Percentiles rank a stretch among this genome's conserved stretches.
Conservation (phyloP, 352 stramenopile genomes). For the Phytophthora constricta region DNA sequence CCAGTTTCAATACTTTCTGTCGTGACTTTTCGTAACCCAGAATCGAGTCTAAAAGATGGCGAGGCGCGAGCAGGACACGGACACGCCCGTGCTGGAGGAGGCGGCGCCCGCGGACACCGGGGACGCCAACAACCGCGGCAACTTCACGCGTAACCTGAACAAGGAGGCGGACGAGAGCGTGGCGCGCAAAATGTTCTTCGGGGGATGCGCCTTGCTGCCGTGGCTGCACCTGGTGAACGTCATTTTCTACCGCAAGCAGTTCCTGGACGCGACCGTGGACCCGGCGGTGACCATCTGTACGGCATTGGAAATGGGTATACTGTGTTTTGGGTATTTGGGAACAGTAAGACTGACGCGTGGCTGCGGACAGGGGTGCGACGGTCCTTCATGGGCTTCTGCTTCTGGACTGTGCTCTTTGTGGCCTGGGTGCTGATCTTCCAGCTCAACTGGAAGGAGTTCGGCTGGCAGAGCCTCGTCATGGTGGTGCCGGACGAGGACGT, state of each 20-base stretch:
- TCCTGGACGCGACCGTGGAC: conserved; percentile 72
- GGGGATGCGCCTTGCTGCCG: conserved; percentile 70
- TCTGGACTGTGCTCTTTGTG: conserved; percentile 77
- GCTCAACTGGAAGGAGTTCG: conserved; percentile 87
- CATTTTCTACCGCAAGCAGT: conserved; percentile 84
- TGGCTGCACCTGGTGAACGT: conserved; percentile 88
- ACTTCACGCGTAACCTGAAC: conserved; percentile 90
- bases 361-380: conserved; percentile 67
- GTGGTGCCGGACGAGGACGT: conserved; percentile 69
- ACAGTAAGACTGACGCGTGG: not conserved
- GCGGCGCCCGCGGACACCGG: conserved; percentile 15
- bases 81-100: conserved; percentile 71
- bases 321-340: not conserved
- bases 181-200: conserved; percentile 87
- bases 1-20: not conserved
- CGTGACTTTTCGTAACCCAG: no score
- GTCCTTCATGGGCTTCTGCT: conserved; percentile 72
- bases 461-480: conserved; percentile 82
- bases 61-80: conserved; percentile 33
- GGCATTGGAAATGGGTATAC: conserved; percentile 1
- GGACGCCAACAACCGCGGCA: conserved; percentile 79
- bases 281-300: conserved; percentile 78
- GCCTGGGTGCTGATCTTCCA: conserved; percentile 84
- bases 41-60: conserved; percentile 42
- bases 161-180: conserved; percentile 75